These are phyloP conservation scores for Sphaerosporella brunnea DNA, from an alignment of 495 filamentous ascomycete species.

Conservation along the genomic window DNA sequence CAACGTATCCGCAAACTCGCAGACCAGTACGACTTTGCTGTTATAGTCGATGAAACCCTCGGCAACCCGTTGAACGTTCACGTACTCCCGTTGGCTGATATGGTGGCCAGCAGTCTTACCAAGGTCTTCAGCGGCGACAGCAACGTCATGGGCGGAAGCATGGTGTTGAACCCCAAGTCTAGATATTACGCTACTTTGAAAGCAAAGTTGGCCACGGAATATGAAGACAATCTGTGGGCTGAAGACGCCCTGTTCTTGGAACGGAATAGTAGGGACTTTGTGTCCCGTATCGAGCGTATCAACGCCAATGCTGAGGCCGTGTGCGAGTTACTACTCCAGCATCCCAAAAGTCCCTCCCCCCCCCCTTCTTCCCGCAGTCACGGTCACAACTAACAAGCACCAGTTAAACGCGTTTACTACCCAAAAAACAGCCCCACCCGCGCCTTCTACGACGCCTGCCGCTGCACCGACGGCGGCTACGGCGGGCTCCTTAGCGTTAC, in stretches of 20 bases:
- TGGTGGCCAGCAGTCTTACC: conserved; percentile 83
- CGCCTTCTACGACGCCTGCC: conserved; percentile 57
- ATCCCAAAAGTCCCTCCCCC: conserved; percentile 24
- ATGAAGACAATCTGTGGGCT: conserved; percentile 81
- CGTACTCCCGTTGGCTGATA: conserved; percentile 71
- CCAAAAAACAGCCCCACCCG: conserved; percentile 58
- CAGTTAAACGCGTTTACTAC: conserved; percentile 71
- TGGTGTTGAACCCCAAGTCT: conserved; percentile 66
- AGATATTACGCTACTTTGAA: conserved; percentile 55
- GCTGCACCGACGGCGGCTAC: conserved; percentile 63
- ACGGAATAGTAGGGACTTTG: conserved; percentile 86
- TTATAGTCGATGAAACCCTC: conserved; percentile 90
- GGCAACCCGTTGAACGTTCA: conserved; percentile 93
- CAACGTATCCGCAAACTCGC: conserved; percentile 60
- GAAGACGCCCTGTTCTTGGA: conserved; percentile 91
- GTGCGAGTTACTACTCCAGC: conserved; percentile 41
- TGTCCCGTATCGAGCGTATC: conserved; percentile 62
- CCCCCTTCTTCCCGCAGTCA: not conserved
- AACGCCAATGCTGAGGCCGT: conserved; percentile 76
- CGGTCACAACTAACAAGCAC: not conserved
- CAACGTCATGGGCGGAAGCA: conserved; percentile 92
- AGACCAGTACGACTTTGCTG: conserved; percentile 68
- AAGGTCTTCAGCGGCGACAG: conserved; percentile 95
- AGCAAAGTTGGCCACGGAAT: conserved; percentile 39
- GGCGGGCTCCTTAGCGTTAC: conserved; percentile 76